These are phyloP conservation scores for Penicillium salamii DNA, from an alignment of 495 filamentous ascomycete species.

Conservation along the genomic window DNA sequence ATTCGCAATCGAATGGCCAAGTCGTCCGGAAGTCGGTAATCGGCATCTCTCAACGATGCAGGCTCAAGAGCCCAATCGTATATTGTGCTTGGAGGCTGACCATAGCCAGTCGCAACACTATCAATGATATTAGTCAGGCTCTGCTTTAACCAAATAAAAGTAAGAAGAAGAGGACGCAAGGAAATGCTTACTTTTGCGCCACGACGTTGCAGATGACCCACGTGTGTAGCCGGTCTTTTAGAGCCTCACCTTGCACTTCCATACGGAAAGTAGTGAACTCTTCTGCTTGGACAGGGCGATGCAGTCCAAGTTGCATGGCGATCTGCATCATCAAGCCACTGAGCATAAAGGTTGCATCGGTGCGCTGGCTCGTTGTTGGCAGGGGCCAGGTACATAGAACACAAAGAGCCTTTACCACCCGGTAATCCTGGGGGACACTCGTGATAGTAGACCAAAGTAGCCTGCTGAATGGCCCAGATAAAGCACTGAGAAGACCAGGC, in stretches of 20 bases:
- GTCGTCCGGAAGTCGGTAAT: conserved; percentile 64
- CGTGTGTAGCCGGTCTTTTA: conserved; percentile 81
- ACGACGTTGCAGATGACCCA: conserved; percentile 95
- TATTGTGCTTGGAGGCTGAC: conserved; percentile 78
- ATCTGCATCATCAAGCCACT: conserved; percentile 93
- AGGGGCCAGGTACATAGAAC: conserved; percentile 90
- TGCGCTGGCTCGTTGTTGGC: conserved; percentile 79
- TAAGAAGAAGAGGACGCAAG: too few species aligned
- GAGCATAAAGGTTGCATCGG: conserved; percentile 86
- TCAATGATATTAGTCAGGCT: conserved; percentile 12
- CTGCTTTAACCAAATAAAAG: too few species aligned
- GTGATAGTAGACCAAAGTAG: conserved; percentile 80
- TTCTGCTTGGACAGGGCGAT: conserved; percentile 85
- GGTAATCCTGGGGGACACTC: conserved; percentile 78
- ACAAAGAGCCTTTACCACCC: conserved; percentile 85
- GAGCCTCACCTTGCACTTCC: conserved; percentile 76
- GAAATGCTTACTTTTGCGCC: conserved; percentile 61
- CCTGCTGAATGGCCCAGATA: conserved; percentile 70
- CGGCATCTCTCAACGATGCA: conserved; percentile 58
- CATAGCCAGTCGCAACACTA: conserved; percentile 85
- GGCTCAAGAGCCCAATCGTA: conserved; percentile 83
- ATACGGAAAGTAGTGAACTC: conserved; percentile 84
- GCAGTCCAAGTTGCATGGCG: conserved; percentile 85
- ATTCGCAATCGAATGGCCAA: conserved; percentile 72
- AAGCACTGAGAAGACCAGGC: conserved; percentile 62